Evolutionary conservation across 1,284 basidiomycete species (phyloP), one percentile per base, ranked within the genome.

Genomic region (Apiotrichum siamense): DNA sequence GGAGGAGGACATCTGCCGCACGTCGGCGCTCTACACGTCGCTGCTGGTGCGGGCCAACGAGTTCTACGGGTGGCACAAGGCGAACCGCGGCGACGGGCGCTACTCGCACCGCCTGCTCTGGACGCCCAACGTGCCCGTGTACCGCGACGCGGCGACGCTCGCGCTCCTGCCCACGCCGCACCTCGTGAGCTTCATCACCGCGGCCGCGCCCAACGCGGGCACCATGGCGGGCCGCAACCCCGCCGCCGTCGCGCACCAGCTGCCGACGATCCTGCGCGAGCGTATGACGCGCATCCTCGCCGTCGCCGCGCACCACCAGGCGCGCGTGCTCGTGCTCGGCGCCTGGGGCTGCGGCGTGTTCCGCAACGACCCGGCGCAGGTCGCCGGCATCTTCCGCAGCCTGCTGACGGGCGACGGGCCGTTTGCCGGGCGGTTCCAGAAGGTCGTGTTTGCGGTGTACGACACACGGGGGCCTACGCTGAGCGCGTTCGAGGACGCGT

Each of bases 321-420:
- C 49, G 1, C n/a, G 18, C n/a, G 35, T 29, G 1, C 38, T 57
- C 27, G 55, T 57, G 24, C 55, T 57, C 33, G 55, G 55, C 27
- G 55, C 55, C 3, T 57, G 55, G 55, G 55, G 55, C 2, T 54
- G 51, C 20, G 55, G 55, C 21, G 55, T 57, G 38, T 57, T 57
- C 46, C 49, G 43, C 15, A 57, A 57, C 51, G 29, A 32, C 17
- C 55, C 52, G 3, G 21, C 12, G 15, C 23, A 18, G 3, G 52
- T 57, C 7, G 51, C 52, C 15, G 7, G 17, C n/a, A 23, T 49
- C 5, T 57, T 50, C 24, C 12, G 26, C 11, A 12, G 12, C 13
- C 49, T 50, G 17, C 55, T 57, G 21, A 18, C 26, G 23, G 31
- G 29, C 18, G 39, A 37, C 2, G 55, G 51, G 5, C 12, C 17